Evolutionary conservation across 225 moss, liverwort and hornwort genomes (phyloP).

Genomic region (Pseudisothecium myosuroides): DNA sequence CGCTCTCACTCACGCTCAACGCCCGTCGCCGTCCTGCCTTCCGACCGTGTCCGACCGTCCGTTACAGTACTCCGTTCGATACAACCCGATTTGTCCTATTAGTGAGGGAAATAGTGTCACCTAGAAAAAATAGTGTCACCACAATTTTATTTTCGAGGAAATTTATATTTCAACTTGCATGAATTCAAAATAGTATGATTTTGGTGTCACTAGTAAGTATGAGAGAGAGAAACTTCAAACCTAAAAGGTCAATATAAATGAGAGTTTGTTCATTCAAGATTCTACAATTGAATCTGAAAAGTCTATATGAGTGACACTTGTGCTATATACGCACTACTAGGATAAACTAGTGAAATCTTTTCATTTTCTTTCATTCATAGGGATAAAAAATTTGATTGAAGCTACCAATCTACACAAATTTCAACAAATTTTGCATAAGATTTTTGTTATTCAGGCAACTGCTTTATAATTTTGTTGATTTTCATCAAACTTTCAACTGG

Average conservation of each 20-base stretch:
- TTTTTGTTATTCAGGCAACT: neutral
- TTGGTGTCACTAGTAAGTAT: neutral
- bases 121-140: neutral
- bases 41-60: neutral
- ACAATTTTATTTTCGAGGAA: neutral
- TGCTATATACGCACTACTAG: neutral
- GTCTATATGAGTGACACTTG: neutral
- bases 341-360: neutral
- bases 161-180: neutral
- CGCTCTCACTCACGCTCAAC: neutral
- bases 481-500: neutral
- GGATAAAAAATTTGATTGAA: neutral
- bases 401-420: neutral
- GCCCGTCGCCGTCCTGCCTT: neutral
- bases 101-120: neutral
- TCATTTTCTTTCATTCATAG: neutral
- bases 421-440: no score
- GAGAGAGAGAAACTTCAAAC: neutral
- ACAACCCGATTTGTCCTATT: no score
- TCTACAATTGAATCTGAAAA: fast-evolving
- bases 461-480: neutral
- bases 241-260: fast-evolving
- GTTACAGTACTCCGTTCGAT: neutral
- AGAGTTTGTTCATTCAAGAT: fast-evolving
- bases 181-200: neutral